phyloP scores from a whole-genome alignment of 106 monocot species.

The Phalaenopsis equestris region DNA sequence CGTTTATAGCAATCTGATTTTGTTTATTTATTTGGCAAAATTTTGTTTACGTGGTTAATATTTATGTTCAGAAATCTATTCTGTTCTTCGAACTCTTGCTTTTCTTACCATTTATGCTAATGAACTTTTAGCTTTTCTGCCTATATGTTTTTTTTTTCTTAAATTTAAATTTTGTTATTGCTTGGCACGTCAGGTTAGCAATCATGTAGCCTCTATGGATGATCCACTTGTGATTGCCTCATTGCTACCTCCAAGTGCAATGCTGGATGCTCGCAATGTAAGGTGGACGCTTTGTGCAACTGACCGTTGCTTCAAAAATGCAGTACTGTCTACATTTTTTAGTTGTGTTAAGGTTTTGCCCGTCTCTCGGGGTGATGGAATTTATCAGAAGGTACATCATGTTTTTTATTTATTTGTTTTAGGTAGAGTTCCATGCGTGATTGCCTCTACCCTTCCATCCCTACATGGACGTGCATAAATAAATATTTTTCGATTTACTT shows the following conservation, averaged over 20 bases:
- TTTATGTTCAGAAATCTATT: background rate
- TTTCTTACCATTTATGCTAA: background rate
- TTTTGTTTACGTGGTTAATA: background rate
- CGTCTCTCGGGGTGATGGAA: slow-evolving; percentile 87
- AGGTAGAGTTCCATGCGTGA: background rate
- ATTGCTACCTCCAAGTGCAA: slow-evolving; percentile 63
- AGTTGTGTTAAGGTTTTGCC: slow-evolving; percentile 79
- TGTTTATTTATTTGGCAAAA: background rate
- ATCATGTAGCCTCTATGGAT: slow-evolving; percentile 90
- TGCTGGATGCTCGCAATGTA: slow-evolving; percentile 67
- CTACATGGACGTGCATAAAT: too few species aligned
- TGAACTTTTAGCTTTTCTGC: background rate
- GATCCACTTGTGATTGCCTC: slow-evolving; percentile 92
- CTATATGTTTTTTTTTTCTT: background rate
- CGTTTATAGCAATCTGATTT: background rate
- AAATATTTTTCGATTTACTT: background rate
- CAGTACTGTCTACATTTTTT: slow-evolving; percentile 68
- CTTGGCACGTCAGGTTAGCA: slow-evolving; percentile 54
- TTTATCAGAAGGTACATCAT: slow-evolving; percentile 74
- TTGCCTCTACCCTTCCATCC: background rate
- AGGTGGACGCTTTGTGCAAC: slow-evolving; percentile 93
- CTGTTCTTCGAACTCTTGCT: background rate
- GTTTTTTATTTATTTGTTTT: too few species aligned
- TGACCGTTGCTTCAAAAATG: slow-evolving; percentile 81
- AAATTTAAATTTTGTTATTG: background rate